Conservation (phyloP, 2,329 filamentous ascomycete species). For the Chalaropsis thielavioides region DNA sequence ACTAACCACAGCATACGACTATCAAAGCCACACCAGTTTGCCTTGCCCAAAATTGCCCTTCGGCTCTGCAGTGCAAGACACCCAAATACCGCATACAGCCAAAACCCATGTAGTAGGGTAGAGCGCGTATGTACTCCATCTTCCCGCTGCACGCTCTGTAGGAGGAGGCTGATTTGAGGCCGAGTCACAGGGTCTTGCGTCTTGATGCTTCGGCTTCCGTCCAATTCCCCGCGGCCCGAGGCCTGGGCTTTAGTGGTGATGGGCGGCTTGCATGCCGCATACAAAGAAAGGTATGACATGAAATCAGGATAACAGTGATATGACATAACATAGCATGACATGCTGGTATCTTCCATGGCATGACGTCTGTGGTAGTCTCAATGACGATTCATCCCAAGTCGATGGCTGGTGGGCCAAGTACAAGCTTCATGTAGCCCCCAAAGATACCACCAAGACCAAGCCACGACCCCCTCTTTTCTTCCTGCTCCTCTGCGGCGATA, state of each 20-base stretch:
- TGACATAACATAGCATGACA: neutral
- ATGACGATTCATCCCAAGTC: neutral
- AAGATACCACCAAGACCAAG: neutral
- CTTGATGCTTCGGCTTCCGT: neutral
- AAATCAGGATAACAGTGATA: neutral
- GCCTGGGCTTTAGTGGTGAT: neutral
- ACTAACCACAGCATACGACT: too few relatives aligned
- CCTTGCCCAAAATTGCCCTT: neutral
- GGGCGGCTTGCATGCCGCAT: too few relatives aligned
- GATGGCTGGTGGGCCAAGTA: neutral
- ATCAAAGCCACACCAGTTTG: neutral
- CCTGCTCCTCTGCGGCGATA: neutral
- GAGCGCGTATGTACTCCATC: neutral
- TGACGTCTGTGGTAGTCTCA: neutral
- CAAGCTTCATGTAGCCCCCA: neutral
- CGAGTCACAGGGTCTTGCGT: neutral
- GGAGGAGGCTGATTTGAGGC: too few relatives aligned
- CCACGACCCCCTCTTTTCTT: neutral
- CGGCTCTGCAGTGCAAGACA: neutral
- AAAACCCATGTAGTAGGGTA: neutral
- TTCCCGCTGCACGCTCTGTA: neutral
- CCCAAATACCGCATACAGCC: neutral
- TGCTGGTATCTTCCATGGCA: neutral
- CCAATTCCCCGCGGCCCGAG: neutral
- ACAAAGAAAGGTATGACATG: neutral